Evolutionary conservation across 2,329 filamentous ascomycete species (phyloP), one percentile per base, ranked within the genome.

Genomic region (Curvularia sp.): DNA sequence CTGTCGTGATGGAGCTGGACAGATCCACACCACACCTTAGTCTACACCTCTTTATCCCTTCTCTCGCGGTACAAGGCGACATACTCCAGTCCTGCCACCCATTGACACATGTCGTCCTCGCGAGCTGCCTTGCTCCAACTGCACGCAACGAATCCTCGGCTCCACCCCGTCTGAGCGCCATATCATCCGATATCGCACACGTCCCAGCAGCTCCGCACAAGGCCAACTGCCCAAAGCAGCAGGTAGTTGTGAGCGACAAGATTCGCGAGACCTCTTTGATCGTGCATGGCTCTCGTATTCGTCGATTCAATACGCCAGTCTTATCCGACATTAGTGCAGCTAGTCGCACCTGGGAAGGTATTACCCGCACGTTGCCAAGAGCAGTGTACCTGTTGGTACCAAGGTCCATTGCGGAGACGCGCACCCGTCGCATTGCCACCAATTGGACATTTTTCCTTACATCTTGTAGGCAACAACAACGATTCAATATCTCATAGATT

Each of bases 301-400:
- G 60, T 58, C 57, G 49, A 51, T 52, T 49, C 33, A 35, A 49
- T 15, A 60, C 54, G 57, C 58, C 62, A 60, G 58, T 52, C 53
- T 47, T 48, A 53, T 22, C 49, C 38, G 24, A 43, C 44, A 20
- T 41, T 33, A 6, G 28, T 24, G 51, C 48, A 46, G 59, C 70
- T 74, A 74, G 60, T 57, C 68, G 54, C 49, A 55, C 69, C 53
- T 49, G 28, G 71, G 72, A 73, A 75, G 72, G 72, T 74, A 71
- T 38, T 62, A 72, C 63, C 50, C 60, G 35, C 52, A 48, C 54
- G 49, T 59, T 63, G 61, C 63, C 68, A 59, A 62, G 64, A 60
- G 57, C 60, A 61, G 54, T 30, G 57, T 6, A 28, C 26, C 6
- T 28, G 1, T 4, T 28, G 6, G 26, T 56, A 52, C 46, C 53